A percentile compares a stretch with the other conserved stretches of the same genome.
These are phyloP conservation scores for Guadua angustifolia DNA, from an alignment of 176 grass and related monocot species.

Conservation along the genomic window DNA sequence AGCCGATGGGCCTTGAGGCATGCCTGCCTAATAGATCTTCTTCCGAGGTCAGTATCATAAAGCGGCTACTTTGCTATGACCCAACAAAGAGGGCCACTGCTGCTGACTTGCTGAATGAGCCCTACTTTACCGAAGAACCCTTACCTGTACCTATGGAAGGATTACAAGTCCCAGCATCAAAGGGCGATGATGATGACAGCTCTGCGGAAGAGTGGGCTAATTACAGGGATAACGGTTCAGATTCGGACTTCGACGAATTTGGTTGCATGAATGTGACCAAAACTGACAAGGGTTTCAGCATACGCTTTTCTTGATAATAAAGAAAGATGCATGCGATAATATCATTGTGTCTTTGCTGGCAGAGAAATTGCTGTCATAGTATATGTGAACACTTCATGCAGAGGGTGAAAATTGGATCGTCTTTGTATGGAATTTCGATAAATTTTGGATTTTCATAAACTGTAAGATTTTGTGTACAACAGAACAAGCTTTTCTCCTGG, in stretches of 20 bases:
- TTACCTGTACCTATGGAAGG: conserved; percentile 58
- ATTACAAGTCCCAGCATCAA: conserved; percentile 60
- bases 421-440: conserved; percentile 27
- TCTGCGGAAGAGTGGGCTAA: conserved; percentile 68
- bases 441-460: not conserved
- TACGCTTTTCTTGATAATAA: conserved; percentile 47
- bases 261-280: conserved; percentile 62
- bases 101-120: conserved; percentile 57
- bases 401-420: not conserved
- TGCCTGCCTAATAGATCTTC: conserved; percentile 67
- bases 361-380: not conserved
- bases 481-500: conserved; percentile 1
- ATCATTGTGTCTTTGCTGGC: not conserved
- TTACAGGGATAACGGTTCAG: conserved; percentile 48
- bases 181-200: conserved; percentile 52
- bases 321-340: not conserved
- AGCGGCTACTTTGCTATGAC: conserved; percentile 67
- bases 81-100: conserved; percentile 61
- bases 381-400: not conserved
- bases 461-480: conserved; percentile 26
- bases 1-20: conserved; percentile 64
- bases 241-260: conserved; percentile 76
- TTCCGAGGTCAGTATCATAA: conserved; percentile 67
- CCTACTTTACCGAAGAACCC: conserved; percentile 75
- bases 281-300: conserved; percentile 69